These are phyloP conservation scores for Aureobasidium mangrovei DNA, from an alignment of 2,329 filamentous ascomycete species.

Conservation along the genomic window DNA sequence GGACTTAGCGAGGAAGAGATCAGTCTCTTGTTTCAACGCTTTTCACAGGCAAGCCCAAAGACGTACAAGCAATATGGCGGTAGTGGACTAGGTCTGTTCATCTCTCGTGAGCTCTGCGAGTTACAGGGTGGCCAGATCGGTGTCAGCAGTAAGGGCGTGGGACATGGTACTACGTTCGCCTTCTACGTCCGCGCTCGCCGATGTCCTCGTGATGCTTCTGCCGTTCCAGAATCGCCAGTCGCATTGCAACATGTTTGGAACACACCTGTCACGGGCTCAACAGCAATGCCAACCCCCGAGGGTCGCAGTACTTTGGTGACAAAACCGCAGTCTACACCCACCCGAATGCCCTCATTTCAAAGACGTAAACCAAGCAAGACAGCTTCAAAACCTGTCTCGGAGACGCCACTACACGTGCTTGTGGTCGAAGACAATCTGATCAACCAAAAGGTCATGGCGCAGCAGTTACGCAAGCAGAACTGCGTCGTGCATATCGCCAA, in stretches of 20 bases:
- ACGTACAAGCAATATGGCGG: slow-evolving; percentile 62
- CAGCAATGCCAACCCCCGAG: neutral
- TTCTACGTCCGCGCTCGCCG: slow-evolving; percentile 45
- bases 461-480: slow-evolving; percentile 22
- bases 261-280: slow-evolving; percentile 15
- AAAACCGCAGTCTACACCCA: neutral
- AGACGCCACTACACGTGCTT: slow-evolving; percentile 23
- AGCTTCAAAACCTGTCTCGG: slow-evolving; percentile 7
- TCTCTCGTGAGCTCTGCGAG: slow-evolving; percentile 58
- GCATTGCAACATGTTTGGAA: slow-evolving; percentile 7
- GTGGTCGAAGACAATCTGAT: slow-evolving; percentile 25
- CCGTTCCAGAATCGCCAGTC: neutral
- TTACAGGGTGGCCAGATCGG: slow-evolving; percentile 61
- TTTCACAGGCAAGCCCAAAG: slow-evolving; percentile 56
- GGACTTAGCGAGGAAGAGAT: slow-evolving; percentile 28
- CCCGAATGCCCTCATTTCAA: too few species aligned
- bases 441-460: slow-evolving; percentile 25
- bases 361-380: slow-evolving; percentile 9
- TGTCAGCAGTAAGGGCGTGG: slow-evolving; percentile 45
- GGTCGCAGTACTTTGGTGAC: neutral
- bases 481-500: slow-evolving; percentile 22
- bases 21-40: slow-evolving; percentile 54
- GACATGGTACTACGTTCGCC: slow-evolving; percentile 53
- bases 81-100: slow-evolving; percentile 59
- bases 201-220: neutral